Conservation (phyloP, 768 basidiomycete species). For the Suillus ampliporus region DNA sequence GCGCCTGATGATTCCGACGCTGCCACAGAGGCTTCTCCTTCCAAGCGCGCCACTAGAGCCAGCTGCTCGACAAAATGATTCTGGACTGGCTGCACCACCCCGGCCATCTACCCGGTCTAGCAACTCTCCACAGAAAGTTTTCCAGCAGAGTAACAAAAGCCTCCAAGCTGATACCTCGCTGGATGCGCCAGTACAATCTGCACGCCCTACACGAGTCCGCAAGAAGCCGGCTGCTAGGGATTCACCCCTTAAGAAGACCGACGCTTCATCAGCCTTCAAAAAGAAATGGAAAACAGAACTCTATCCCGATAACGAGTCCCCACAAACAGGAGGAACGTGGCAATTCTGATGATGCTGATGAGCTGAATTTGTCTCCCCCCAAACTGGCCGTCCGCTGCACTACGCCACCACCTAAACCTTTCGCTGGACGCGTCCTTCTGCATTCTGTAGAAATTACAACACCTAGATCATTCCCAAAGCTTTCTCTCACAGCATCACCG, state of each 20-base stretch:
- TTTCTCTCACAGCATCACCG: conserved; percentile 20
- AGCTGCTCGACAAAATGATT: conserved; percentile 9
- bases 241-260: conserved; percentile 12
- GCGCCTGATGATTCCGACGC: conserved; percentile 24
- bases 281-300: neutral
- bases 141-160: neutral
- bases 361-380: conserved; percentile 31
- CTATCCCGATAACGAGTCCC: neutral
- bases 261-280: conserved; percentile 1
- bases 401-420: conserved; percentile 28
- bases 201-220: conserved; percentile 6
- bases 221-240: neutral
- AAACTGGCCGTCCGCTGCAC: conserved; percentile 20
- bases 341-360: conserved; percentile 29
- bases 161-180: conserved; percentile 4
- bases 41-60: conserved; percentile 42
- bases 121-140: conserved; percentile 2
- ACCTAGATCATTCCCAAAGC: conserved; percentile 21
- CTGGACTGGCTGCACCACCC: neutral
- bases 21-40: conserved; percentile 27
- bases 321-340: conserved; percentile 2
- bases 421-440: conserved; percentile 30
- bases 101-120: neutral
- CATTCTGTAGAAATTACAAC: conserved; percentile 40
- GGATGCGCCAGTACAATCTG: conserved; percentile 1